These are phyloP conservation scores for Populus tremula DNA, from an alignment of 345 rosid genomes.

Conservation along the genomic window DNA sequence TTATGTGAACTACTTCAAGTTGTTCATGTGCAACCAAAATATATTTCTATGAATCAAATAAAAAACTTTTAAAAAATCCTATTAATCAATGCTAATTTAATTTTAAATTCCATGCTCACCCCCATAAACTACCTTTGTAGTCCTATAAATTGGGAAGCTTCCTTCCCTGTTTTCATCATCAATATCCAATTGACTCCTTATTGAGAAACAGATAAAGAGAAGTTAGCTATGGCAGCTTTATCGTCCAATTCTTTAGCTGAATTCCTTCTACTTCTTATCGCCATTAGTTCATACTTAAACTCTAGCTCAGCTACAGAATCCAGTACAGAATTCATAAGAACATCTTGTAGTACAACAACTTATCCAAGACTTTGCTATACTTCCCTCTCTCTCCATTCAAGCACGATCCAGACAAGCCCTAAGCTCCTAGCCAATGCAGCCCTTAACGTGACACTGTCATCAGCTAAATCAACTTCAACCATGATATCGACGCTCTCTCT, in stretches of 20 bases:
- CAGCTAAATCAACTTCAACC: conserved; percentile 40
- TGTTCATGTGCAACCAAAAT: no score
- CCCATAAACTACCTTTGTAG: no score
- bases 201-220: not conserved
- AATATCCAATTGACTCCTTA: not conserved
- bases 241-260: conserved; percentile 4
- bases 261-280: not conserved
- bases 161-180: conserved; percentile 9
- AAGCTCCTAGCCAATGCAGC: conserved; percentile 64
- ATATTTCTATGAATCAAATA: no score
- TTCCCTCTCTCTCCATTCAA: conserved; percentile 56
- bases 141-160: conserved; percentile 17
- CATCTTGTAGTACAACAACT: conserved; percentile 54
- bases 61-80: no score
- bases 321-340: conserved; percentile 52
- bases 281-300: conserved; percentile 14
- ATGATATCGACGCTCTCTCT: conserved; percentile 46
- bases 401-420: conserved; percentile 61
- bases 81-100: no score
- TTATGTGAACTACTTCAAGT: no score
- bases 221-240: conserved; percentile 19
- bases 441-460: conserved; percentile 49
- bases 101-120: no score
- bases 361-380: conserved; percentile 62
- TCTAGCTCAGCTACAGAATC: conserved; percentile 24